phyloP scores from a whole-genome alignment of 2,329 filamentous ascomycete genomes.

The Albifimbria verrucaria region DNA sequence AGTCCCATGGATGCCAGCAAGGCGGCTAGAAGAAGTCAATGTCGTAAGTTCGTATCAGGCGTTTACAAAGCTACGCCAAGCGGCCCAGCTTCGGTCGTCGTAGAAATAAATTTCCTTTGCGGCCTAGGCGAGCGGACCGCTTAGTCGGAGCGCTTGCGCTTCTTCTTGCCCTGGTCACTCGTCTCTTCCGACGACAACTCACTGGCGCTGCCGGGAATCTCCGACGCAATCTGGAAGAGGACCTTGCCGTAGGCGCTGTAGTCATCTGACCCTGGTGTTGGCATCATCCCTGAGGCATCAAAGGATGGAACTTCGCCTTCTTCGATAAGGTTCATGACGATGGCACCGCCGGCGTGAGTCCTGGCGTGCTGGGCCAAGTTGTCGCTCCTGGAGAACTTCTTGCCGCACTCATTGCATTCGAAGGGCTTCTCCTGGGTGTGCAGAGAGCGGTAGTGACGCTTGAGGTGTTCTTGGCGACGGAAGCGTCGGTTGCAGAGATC shows the following conservation, averaged over 20 bases:
- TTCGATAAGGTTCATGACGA: constrained; percentile 86
- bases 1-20: constrained; percentile 12
- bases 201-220: constrained; percentile 63
- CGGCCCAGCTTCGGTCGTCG: background rate
- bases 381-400: constrained; percentile 98
- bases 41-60: constrained; percentile 28
- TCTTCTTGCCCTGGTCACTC: constrained; percentile 47
- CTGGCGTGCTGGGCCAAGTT: constrained; percentile 95
- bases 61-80: constrained; percentile 19
- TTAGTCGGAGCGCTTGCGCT: constrained; percentile 75
- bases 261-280: constrained; percentile 53
- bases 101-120: background rate
- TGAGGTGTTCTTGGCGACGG: constrained; percentile 96
- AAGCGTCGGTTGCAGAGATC: constrained; percentile 95
- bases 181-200: constrained; percentile 55
- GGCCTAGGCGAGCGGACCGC: constrained; percentile 2
- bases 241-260: constrained; percentile 69
- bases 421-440: constrained; percentile 99
- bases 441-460: constrained; percentile 96
- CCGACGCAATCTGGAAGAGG: constrained; percentile 76
- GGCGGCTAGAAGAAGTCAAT: constrained; percentile 13
- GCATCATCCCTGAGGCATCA: constrained; percentile 34
- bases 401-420: constrained; percentile 94
- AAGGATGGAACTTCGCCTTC: constrained; percentile 54
- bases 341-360: constrained; percentile 85